A percentile compares a stretch with the other conserved stretches of the same genome.
phyloP scores from a whole-genome alignment of 2,329 filamentous ascomycete species.

The Pezizomycotina sp. region DNA sequence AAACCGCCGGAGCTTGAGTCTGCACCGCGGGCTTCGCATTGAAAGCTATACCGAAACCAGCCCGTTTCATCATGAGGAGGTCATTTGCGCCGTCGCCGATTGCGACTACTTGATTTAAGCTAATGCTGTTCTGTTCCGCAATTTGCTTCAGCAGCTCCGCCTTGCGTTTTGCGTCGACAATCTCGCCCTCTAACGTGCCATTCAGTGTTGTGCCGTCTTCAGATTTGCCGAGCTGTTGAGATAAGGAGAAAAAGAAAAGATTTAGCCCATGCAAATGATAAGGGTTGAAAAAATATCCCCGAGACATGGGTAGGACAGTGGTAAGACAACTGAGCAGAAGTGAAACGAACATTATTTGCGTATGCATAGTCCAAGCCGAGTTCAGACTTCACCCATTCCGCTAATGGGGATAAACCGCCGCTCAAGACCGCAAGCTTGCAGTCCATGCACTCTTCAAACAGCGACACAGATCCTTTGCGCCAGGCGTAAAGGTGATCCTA shows the following conservation, averaged over 20 bases:
- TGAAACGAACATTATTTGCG: constrained; percentile 57
- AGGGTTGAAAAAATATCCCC: not conserved
- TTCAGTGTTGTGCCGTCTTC: constrained; percentile 42
- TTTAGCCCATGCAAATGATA: not conserved
- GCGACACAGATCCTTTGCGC: constrained; percentile 56
- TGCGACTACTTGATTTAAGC: constrained; percentile 50
- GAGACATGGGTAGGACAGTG: not conserved
- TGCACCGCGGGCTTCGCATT: constrained; percentile 73
- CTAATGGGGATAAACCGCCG: constrained; percentile 80
- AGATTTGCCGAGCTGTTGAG: constrained; percentile 40
- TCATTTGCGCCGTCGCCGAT: constrained; percentile 75
- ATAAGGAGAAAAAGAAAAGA: constrained; percentile 1
- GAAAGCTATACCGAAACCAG: constrained; percentile 64
- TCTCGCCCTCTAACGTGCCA: constrained; percentile 53
- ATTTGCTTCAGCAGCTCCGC: constrained; percentile 54
- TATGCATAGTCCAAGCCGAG: constrained; percentile 75
- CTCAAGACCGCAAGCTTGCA: constrained; percentile 81
- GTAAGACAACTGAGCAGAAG: too few species aligned
- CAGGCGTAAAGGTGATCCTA: constrained; percentile 66
- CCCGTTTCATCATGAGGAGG: constrained; percentile 58
- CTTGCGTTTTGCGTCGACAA: constrained; percentile 64
- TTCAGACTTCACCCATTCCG: constrained; percentile 64
- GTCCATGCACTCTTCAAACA: constrained; percentile 61
- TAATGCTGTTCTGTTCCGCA: constrained; percentile 48
- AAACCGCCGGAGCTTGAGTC: constrained; percentile 47